Percentiles rank a stretch among this genome's conserved stretches.
These are phyloP conservation scores for Plasmodium gonderi DNA, from an alignment of 169 alveolate species.

Conservation along the genomic window DNA sequence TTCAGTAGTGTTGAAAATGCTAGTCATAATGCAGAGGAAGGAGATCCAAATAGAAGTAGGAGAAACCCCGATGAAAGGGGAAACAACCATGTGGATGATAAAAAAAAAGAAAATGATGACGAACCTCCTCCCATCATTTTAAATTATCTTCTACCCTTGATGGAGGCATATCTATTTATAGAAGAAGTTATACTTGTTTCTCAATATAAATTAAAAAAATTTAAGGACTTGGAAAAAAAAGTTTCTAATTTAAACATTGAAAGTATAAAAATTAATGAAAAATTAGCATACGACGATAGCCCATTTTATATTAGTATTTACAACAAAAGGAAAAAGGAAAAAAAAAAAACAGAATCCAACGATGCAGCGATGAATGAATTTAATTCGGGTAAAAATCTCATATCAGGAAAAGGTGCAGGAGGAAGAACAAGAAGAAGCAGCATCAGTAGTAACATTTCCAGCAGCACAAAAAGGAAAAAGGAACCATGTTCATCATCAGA, in stretches of 20 bases:
- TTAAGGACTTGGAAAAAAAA: constrained; percentile 70
- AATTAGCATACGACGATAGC: constrained; percentile 53
- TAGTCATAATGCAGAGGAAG: background rate
- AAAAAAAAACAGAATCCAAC: background rate
- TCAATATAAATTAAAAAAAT: constrained; percentile 59
- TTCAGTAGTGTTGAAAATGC: background rate
- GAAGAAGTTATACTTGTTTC: constrained; percentile 72
- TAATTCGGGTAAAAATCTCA: background rate
- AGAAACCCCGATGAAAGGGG: background rate
- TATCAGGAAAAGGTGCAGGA: background rate
- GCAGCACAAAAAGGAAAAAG: constrained; percentile 30
- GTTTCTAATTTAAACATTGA: constrained; percentile 49
- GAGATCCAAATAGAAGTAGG: background rate
- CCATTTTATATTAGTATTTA: constrained; percentile 71
- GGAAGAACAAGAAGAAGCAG: no score
- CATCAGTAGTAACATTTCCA: background rate
- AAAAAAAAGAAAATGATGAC: constrained; percentile 55
- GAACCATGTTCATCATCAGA: background rate
- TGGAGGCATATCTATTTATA: constrained; percentile 71
- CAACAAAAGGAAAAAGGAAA: constrained; percentile 11
- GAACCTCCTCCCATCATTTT: constrained; percentile 73
- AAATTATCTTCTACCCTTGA: constrained; percentile 55
- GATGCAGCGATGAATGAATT: background rate
- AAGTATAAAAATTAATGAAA: constrained; percentile 63
- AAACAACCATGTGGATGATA: constrained; percentile 12